These are phyloP conservation scores for Pseudogymnoascus sp. DNA, from an alignment of 2,329 filamentous ascomycete species.

Conservation along the genomic window DNA sequence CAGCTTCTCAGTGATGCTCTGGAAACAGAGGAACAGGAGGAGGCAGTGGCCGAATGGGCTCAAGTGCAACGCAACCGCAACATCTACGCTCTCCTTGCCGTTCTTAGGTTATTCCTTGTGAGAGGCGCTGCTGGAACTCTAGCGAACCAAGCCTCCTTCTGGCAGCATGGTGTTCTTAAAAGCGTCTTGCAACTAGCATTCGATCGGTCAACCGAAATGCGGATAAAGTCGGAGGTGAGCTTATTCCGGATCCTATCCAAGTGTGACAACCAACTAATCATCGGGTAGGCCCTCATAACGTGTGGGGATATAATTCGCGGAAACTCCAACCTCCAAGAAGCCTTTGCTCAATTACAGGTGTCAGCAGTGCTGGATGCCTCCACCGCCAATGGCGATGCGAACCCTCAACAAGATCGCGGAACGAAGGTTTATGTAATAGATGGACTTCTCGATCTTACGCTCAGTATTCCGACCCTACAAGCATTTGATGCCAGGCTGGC, in stretches of 20 bases:
- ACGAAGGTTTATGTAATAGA: constrained; percentile 82
- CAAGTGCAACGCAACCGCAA: constrained; percentile 78
- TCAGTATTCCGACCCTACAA: constrained; percentile 57
- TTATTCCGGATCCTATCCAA: constrained; percentile 2
- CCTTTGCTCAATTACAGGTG: constrained; percentile 81
- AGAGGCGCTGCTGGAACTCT: constrained; percentile 71
- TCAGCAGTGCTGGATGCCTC: constrained; percentile 44
- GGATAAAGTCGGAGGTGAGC: constrained; percentile 71
- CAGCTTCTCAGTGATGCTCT: constrained; percentile 57
- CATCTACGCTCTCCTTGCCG: constrained; percentile 78
- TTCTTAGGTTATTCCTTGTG: constrained; percentile 78
- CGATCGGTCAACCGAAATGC: constrained; percentile 58
- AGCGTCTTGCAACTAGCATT: constrained; percentile 80
- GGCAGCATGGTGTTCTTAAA: constrained; percentile 71
- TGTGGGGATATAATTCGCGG: constrained; percentile 83
- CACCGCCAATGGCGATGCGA: constrained; percentile 31
- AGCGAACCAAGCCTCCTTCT: constrained; percentile 79
- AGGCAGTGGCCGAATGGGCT: constrained; percentile 63
- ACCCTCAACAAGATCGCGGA: constrained; percentile 39
- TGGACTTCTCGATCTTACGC: constrained; percentile 73
- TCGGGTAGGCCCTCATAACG: constrained; percentile 61
- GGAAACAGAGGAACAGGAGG: constrained; percentile 44
- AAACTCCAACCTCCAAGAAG: constrained; percentile 73
- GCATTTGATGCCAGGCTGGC: constrained; percentile 75
- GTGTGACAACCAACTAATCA: constrained; percentile 6